Percentiles rank a stretch among this genome's conserved stretches.
Conservation (phyloP, 176 grass and related monocot species). For the Chloris gayana region DNA sequence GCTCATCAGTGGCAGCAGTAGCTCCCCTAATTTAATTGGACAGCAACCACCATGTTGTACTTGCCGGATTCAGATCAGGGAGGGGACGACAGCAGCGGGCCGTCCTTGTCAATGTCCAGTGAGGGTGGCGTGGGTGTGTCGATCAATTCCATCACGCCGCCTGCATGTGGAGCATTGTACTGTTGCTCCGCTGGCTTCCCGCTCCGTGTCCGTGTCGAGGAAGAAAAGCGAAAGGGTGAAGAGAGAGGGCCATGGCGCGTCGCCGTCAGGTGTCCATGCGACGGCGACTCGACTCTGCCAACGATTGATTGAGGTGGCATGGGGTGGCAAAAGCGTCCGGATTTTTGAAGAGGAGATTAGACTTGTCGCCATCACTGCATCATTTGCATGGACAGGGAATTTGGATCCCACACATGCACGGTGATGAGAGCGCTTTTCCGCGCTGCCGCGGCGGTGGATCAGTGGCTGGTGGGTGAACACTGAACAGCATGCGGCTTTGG, state of each 20-base stretch:
- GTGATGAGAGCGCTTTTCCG: background rate
- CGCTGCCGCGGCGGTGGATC: background rate
- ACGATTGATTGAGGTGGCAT: background rate
- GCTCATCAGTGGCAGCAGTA: no score
- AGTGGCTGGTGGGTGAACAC: constrained; percentile 10
- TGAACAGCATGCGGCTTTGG: background rate
- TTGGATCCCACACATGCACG: background rate
- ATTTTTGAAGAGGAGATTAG: background rate
- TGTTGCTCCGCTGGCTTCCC: background rate
- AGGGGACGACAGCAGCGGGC: background rate
- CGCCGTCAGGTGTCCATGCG: background rate
- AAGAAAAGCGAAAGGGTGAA: background rate
- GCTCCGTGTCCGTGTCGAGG: background rate
- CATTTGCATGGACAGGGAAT: background rate
- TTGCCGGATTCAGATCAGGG: constrained; percentile 25
- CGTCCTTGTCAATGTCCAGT: constrained; percentile 1
- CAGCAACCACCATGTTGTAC: constrained; percentile 17
- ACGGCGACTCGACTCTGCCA: constrained; percentile 26
- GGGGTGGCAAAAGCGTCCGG: background rate
- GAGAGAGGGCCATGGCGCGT: background rate
- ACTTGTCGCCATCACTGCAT: background rate
- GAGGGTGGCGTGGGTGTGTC: constrained; percentile 20
- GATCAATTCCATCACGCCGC: background rate
- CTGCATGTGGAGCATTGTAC: background rate
- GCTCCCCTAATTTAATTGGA: background rate